Percentiles rank a stretch among this genome's conserved stretches.
Conservation (phyloP, 805 yeast genomes). For the Ogataea pignaliae region DNA sequence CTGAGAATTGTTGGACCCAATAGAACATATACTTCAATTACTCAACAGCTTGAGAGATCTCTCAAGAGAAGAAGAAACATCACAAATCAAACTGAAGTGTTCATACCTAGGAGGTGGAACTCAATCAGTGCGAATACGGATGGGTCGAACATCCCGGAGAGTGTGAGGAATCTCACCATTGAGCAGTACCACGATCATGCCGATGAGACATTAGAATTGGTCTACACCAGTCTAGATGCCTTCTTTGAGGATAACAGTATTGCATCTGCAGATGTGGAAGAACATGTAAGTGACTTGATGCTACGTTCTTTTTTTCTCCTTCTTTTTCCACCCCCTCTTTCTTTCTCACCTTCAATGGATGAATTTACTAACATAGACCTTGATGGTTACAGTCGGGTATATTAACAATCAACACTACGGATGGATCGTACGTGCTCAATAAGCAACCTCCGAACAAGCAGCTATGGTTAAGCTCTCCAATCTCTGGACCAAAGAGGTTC, state of each 20-base stretch:
- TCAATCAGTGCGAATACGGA: slow-evolving; percentile 38
- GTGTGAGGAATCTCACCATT: slow-evolving; percentile 43
- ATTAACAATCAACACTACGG: slow-evolving; percentile 63
- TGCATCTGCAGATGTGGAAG: slow-evolving; percentile 65
- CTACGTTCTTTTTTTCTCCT: neutral
- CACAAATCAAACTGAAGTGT: too few relatives aligned
- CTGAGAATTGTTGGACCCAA: too few relatives aligned
- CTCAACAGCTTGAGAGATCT: too few relatives aligned
- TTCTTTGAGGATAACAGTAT: slow-evolving; percentile 47
- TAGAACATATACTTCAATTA: too few relatives aligned
- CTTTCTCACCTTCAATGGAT: neutral
- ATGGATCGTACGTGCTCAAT: slow-evolving; percentile 87
- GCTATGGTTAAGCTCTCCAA: slow-evolving; percentile 91
- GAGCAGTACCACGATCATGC: slow-evolving; percentile 62
- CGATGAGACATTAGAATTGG: slow-evolving; percentile 61
- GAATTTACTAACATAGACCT: slow-evolving; percentile 1
- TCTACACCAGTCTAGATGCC: slow-evolving; percentile 63
- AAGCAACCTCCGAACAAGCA: slow-evolving; percentile 98
- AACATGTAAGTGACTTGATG: slow-evolving; percentile 38
- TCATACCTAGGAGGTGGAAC: slow-evolving; percentile 15
- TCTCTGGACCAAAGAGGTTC: slow-evolving; percentile 86
- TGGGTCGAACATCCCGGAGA: slow-evolving; percentile 49
- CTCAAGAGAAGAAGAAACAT: too few relatives aligned
- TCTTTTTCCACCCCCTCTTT: neutral
- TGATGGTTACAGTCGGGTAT: slow-evolving; percentile 54